A percentile compares a stretch with the other conserved stretches of the same genome.
Evolutionary conservation across 2,329 filamentous ascomycete species (phyloP).

Genomic region (Eutypa lata): DNA sequence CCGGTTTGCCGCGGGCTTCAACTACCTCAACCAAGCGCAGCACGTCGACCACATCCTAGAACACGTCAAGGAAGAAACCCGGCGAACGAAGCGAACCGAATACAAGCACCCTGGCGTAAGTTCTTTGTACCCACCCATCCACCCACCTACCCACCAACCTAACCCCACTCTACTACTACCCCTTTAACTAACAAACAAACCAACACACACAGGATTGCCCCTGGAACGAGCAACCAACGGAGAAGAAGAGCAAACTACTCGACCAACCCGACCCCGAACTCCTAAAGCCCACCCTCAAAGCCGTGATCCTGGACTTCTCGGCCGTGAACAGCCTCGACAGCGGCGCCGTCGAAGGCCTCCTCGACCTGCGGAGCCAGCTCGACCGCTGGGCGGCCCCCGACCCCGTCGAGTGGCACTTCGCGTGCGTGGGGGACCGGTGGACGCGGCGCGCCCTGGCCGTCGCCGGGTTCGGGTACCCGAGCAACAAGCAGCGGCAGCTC

Average conservation of each 20-base stretch:
- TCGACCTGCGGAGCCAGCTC: constrained; percentile 53
- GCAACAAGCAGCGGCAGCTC: constrained; percentile 2
- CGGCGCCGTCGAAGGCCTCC: constrained; percentile 54
- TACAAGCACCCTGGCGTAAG: constrained; percentile 28
- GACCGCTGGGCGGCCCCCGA: constrained; percentile 50
- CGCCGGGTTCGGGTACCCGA: constrained; percentile 52
- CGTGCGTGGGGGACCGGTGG: constrained; percentile 54
- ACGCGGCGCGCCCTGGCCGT: constrained; percentile 52
- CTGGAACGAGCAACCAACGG: constrained; percentile 53
- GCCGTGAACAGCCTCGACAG: constrained; percentile 56
- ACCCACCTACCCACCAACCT: not conserved
- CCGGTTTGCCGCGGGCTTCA: constrained; percentile 49
- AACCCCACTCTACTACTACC: no score
- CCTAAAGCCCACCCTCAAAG: constrained; percentile 44
- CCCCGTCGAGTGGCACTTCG: constrained; percentile 51
- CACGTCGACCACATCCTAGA: constrained; percentile 41
- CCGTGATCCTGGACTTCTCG: constrained; percentile 56
- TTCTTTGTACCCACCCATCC: not conserved
- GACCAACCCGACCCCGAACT: constrained; percentile 27
- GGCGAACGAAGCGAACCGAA: constrained; percentile 35
- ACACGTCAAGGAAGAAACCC: constrained; percentile 38
- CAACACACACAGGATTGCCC: constrained; percentile 38
- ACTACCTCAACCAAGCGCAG: constrained; percentile 49
- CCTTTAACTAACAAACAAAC: not conserved
- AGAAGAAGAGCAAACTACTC: constrained; percentile 24